Conservation (phyloP, 352 stramenopile species). For the Stramenopiles sp. region DNA sequence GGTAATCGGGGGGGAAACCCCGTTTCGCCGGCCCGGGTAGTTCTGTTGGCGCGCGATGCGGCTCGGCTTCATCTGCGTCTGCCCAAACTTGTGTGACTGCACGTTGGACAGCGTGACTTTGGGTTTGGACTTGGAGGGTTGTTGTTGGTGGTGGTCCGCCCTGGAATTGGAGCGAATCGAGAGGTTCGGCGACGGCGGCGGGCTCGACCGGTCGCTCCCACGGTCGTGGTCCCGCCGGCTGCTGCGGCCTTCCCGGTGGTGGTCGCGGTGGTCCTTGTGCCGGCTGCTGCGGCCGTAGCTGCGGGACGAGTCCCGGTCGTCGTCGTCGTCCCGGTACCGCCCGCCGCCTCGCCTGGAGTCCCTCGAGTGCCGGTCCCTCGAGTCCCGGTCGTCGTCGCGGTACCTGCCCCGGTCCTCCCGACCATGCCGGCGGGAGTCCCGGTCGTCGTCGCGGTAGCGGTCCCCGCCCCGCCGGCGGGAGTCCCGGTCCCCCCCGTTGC, state of each 20-base stretch:
- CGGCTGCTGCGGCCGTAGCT: neutral
- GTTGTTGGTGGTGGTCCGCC: neutral
- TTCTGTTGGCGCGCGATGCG: neutral
- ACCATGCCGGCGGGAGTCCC: neutral
- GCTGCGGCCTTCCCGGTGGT: neutral
- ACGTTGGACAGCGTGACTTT: constrained; percentile 1
- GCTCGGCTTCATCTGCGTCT: neutral
- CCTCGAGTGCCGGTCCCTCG: neutral
- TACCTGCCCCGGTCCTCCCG: neutral
- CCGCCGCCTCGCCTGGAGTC: neutral
- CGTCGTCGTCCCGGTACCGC: neutral
- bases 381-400: neutral
- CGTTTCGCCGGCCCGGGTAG: neutral
- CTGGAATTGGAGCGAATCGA: neutral
- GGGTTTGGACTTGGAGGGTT: neutral
- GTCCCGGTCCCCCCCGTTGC: neutral
- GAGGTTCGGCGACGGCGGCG: neutral
- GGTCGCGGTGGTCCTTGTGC: neutral
- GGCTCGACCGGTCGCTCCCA: neutral
- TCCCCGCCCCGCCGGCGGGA: neutral
- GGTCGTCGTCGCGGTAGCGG: neutral
- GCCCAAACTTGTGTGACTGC: neutral
- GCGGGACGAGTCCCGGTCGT: neutral
- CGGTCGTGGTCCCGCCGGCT: neutral
- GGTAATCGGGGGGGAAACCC: constrained; percentile 1